phyloP scores from a whole-genome alignment of 2,329 filamentous ascomycete species.

The Pestalotiopsis sp. region DNA sequence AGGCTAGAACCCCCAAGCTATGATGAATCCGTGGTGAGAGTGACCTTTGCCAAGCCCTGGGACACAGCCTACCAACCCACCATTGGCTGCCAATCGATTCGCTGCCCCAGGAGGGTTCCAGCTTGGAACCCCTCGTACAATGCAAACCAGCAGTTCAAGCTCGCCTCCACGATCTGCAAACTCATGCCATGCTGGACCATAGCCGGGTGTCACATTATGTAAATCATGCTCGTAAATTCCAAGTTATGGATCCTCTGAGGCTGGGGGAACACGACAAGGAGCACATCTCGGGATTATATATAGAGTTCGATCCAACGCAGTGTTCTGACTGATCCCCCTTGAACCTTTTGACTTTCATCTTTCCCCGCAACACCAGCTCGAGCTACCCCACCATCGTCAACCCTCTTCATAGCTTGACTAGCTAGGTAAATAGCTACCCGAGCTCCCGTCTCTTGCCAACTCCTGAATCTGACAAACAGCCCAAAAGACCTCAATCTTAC shows the following conservation, averaged over 20 bases:
- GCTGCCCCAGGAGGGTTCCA: not conserved
- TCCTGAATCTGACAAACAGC: not conserved
- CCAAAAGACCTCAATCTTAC: not conserved
- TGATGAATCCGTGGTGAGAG: not conserved
- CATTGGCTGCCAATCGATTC: not conserved
- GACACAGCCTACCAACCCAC: not conserved
- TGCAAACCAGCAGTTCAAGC: not conserved
- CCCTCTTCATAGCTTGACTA: not conserved
- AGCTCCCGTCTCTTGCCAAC: not conserved
- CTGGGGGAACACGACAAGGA: not conserved
- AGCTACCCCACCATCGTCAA: conserved; percentile 6
- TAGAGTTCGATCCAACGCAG: not conserved
- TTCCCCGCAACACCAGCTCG: conserved; percentile 3
- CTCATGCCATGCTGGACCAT: not conserved
- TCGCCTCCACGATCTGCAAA: not conserved
- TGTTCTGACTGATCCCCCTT: not conserved
- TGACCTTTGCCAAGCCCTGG: not conserved
- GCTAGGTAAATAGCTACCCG: not conserved
- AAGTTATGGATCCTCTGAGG: not conserved
- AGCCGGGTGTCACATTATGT: not conserved
- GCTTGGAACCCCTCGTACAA: not conserved
- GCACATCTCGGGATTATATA: not conserved
- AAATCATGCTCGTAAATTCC: not conserved
- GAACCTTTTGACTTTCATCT: not conserved
- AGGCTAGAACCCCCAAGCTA: not conserved